These are phyloP conservation scores for Scheffersomyces cryptocercus DNA, from an alignment of 1,139 yeast genomes.

Conservation along the genomic window DNA sequence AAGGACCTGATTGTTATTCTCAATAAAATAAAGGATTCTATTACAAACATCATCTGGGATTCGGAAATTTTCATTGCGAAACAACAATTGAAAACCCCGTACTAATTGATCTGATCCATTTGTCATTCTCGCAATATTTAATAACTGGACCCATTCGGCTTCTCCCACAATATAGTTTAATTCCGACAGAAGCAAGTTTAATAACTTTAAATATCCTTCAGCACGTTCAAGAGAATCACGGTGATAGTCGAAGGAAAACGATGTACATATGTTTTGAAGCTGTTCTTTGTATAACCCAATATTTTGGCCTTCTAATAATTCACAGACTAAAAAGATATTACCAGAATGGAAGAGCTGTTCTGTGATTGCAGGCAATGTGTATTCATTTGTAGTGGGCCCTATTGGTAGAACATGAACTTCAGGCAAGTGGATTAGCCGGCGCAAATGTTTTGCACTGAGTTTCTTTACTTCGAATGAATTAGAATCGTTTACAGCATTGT, in stretches of 20 bases:
- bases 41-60: constrained; percentile 18
- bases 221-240: constrained; percentile 29
- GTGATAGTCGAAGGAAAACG: constrained; percentile 28
- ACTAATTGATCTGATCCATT: constrained; percentile 13
- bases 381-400: too few species aligned
- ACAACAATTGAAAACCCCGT: constrained; percentile 24
- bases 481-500: constrained; percentile 23
- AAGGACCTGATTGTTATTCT: constrained; percentile 29
- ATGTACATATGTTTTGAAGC: constrained; percentile 6
- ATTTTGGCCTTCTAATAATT: constrained; percentile 13
- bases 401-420: background rate
- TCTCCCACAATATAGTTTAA: constrained; percentile 1
- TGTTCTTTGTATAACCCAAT: constrained; percentile 1
- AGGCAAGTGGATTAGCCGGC: constrained; percentile 1
- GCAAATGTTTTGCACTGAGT: constrained; percentile 15
- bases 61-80: constrained; percentile 11
- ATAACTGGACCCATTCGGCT: constrained; percentile 18
- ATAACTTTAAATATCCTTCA: constrained; percentile 30
- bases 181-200: constrained; percentile 9
- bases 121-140: constrained; percentile 17
- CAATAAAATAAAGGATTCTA: constrained; percentile 26
- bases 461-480: constrained; percentile 41
- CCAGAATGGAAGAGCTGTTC: constrained; percentile 8
- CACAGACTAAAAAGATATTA: constrained; percentile 22
- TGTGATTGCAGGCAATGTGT: background rate